These are phyloP conservation scores for Elsinoe necatrix DNA, from an alignment of 2,329 filamentous ascomycete species.

Conservation along the genomic window DNA sequence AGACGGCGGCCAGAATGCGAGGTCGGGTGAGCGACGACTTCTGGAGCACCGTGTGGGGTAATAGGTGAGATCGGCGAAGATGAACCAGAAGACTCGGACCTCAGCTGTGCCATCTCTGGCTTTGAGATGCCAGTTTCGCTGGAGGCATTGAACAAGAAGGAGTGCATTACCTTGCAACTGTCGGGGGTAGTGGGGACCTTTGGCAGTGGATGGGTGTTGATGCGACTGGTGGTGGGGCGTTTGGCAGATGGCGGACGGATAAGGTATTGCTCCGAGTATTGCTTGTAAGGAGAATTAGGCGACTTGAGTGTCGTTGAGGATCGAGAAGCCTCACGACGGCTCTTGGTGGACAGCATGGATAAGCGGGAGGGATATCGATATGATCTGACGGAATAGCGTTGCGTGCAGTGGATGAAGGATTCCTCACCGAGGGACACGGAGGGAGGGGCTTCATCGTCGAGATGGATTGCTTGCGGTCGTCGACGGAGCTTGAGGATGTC, in stretches of 20 bases:
- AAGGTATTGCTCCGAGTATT: conserved; percentile 11
- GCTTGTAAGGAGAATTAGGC: conserved; percentile 14
- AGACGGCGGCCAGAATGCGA: neutral
- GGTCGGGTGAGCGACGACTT: neutral
- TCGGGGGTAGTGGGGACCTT: conserved; percentile 5
- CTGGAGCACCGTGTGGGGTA: neutral
- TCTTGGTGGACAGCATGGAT: conserved; percentile 15
- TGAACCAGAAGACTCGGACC: neutral
- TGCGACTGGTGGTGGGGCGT: conserved; percentile 2
- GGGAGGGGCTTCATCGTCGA: conserved; percentile 8
- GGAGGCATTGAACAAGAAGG: neutral
- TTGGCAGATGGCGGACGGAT: neutral
- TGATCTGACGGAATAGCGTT: conserved; percentile 19
- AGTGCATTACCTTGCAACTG: conserved; percentile 2
- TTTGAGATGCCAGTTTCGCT: neutral
- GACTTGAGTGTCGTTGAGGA: conserved; percentile 15
- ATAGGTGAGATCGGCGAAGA: neutral
- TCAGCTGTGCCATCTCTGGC: conserved; percentile 11
- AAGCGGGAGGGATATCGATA: conserved; percentile 14
- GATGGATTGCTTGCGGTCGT: neutral
- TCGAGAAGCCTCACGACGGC: conserved; percentile 5
- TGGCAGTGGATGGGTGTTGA: conserved; percentile 10
- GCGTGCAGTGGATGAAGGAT: conserved; percentile 16
- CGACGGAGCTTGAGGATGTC: conserved; percentile 19
- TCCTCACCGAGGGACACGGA: neutral